phyloP scores from a whole-genome alignment of 192 early-diverging fungal genomes.

The Funneliformis mosseae region DNA sequence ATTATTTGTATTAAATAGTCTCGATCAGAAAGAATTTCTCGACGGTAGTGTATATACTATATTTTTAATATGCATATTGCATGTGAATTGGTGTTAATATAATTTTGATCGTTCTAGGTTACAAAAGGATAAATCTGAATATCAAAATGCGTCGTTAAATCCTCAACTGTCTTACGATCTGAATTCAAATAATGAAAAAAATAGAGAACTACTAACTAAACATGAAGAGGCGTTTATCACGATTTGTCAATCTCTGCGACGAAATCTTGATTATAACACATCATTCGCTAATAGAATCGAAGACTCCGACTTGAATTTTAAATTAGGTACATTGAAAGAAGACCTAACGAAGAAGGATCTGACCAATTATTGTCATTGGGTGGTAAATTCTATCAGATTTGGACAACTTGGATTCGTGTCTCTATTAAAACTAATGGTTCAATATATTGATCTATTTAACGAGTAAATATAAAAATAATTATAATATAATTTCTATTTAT shows the following conservation, averaged over 20 bases:
- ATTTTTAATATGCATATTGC: not conserved
- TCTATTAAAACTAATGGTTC: conserved; percentile 12
- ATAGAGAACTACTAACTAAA: not conserved
- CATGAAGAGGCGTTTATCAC: conserved; percentile 13
- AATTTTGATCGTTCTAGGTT: not conserved
- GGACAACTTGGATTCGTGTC: not conserved
- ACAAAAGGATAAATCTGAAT: not conserved
- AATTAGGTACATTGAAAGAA: not conserved
- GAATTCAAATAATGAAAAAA: not conserved
- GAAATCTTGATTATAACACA: not conserved
- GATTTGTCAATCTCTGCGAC: not conserved
- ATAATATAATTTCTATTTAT: not conserved
- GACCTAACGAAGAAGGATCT: not conserved
- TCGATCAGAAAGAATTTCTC: not conserved
- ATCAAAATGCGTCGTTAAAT: not conserved
- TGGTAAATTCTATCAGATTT: not conserved
- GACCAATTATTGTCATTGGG: not conserved
- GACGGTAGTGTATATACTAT: not conserved
- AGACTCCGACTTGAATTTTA: not conserved
- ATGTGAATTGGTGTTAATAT: not conserved
- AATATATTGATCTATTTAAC: conserved; percentile 17
- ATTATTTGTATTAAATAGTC: not conserved
- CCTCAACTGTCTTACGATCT: not conserved
- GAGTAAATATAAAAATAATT: not conserved
- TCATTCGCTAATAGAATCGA: conserved; percentile 1